Evolutionary conservation across 495 filamentous ascomycete genomes (phyloP).

Genomic region (Penicillium soppii): DNA sequence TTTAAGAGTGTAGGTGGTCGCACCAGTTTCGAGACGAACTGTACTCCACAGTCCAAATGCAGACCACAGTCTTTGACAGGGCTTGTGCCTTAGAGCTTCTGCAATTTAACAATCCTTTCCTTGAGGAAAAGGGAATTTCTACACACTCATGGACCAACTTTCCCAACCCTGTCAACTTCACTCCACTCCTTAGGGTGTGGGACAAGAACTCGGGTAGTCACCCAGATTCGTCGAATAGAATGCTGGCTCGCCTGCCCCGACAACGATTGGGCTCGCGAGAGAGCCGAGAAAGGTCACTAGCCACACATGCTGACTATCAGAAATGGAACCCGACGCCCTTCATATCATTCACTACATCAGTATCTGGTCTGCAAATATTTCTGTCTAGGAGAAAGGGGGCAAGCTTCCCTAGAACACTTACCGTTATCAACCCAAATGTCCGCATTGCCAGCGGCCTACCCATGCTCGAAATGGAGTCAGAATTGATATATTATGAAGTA

Average conservation of each 20-base stretch:
- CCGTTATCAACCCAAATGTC: constrained; percentile 1
- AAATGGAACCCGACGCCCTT: neutral
- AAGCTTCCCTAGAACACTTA: neutral
- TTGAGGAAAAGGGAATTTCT: too few relatives aligned
- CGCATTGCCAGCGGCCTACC: neutral
- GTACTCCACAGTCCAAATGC: too few relatives aligned
- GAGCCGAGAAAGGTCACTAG: neutral
- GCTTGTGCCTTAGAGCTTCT: too few relatives aligned
- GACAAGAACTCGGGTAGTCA: neutral
- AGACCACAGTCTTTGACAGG: too few relatives aligned
- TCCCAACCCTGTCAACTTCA: too few relatives aligned
- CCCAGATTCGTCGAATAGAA: neutral
- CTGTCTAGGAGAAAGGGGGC: neutral
- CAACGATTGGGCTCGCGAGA: neutral
- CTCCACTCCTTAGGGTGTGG: neutral
- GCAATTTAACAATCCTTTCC: too few relatives aligned
- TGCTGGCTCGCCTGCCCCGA: neutral
- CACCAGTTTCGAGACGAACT: too few relatives aligned
- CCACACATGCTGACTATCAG: neutral
- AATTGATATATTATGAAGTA: constrained; percentile 1
- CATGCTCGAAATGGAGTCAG: neutral
- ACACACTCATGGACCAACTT: too few relatives aligned
- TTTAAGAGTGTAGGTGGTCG: too few relatives aligned
- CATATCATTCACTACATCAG: neutral
- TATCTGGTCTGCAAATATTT: neutral